Evolutionary conservation across 345 rosid species (phyloP).

Genomic region (Populus simonii): DNA sequence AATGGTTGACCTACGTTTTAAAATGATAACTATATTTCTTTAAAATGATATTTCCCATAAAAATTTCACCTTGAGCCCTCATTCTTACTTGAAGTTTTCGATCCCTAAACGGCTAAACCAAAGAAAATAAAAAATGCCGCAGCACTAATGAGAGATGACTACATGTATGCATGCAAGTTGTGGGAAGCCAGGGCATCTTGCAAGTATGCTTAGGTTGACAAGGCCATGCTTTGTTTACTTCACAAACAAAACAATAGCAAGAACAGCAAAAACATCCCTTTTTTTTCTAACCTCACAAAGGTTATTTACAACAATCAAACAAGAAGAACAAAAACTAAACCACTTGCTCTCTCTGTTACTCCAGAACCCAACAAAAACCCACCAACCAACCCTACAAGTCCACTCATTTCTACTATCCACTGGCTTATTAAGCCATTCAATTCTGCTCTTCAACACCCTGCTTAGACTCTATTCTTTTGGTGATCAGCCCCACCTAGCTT

Average conservation of each 20-base stretch:
- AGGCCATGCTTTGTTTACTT: not conserved
- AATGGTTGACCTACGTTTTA: no score
- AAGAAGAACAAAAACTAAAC: conserved; percentile 10
- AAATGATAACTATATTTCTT: no score
- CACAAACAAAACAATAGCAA: not conserved
- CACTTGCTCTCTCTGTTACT: conserved; percentile 29
- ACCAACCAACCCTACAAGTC: conserved; percentile 37
- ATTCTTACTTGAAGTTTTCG: no score
- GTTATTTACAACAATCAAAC: not conserved
- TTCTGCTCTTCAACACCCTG: conserved; percentile 46
- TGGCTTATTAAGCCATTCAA: conserved; percentile 32
- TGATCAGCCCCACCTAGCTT: conserved; percentile 37
- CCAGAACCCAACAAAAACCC: conserved; percentile 25
- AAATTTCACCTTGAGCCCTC: no score
- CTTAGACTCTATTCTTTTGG: conserved; percentile 53
- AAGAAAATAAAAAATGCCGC: not conserved
- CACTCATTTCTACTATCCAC: conserved; percentile 42
- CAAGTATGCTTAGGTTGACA: not conserved
- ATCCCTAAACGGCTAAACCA: not conserved
- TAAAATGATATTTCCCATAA: no score
- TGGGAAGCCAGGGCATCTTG: not conserved
- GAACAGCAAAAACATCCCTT: not conserved
- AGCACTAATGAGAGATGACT: not conserved
- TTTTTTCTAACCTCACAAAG: not conserved
- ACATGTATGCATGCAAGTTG: not conserved